Evolutionary conservation across 2,329 filamentous ascomycete species (phyloP).

Genomic region (Aspergillus hiratsukae): DNA sequence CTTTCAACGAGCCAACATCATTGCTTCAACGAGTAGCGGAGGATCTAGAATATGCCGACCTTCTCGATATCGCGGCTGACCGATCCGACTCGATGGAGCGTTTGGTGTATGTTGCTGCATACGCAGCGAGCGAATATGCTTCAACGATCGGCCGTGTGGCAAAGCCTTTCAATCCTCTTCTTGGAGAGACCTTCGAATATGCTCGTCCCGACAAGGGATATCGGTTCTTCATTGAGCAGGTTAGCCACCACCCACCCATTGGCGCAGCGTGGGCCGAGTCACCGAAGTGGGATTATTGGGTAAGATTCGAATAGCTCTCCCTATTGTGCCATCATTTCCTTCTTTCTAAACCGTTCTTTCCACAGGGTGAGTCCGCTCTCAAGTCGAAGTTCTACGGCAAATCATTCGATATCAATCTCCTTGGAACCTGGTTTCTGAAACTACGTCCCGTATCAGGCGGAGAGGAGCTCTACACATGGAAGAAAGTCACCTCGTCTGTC

Average conservation of each 20-base stretch:
- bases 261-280: conserved; percentile 91
- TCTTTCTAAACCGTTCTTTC: neutral
- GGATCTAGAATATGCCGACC: conserved; percentile 95
- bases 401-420: conserved; percentile 92
- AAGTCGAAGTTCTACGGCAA: conserved; percentile 97
- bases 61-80: conserved; percentile 83
- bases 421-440: conserved; percentile 94
- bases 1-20: conserved; percentile 97
- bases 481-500: conserved; percentile 97
- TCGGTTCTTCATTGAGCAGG: conserved; percentile 97
- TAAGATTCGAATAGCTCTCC: conserved; percentile 28
- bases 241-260: conserved; percentile 93
- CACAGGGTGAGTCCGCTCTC: conserved; percentile 83
- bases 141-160: conserved; percentile 95
- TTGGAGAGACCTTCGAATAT: conserved; percentile 97
- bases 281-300: conserved; percentile 89
- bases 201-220: conserved; percentile 94
- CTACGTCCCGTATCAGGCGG: conserved; percentile 71
- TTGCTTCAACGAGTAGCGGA: conserved; percentile 90
- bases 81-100: conserved; percentile 83
- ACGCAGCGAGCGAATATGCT: conserved; percentile 93
- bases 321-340: neutral
- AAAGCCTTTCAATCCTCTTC: conserved; percentile 94
- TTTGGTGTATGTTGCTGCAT: conserved; percentile 89
- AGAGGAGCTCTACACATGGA: conserved; percentile 94